Evolutionary conservation across 768 basidiomycete species (phyloP), one percentile per base, ranked within the genome.

Genomic region (Agaricus sinodeliciosus): DNA sequence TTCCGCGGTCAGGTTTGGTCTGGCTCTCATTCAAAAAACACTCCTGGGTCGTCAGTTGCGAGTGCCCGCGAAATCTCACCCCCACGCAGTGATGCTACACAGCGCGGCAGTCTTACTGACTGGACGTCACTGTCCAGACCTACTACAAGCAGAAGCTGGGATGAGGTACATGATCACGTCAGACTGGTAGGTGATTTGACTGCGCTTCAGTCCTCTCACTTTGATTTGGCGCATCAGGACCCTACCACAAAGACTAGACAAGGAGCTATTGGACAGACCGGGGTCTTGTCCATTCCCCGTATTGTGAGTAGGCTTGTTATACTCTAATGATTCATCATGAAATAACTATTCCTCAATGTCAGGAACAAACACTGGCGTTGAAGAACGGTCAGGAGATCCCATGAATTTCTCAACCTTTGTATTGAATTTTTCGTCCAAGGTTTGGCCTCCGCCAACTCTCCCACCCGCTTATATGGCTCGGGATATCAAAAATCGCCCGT

Each of bases 21-120:
- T 46, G 69, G 77, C 72, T 71, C 26, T 75, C 81, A 3, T 76
- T 72, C 51, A 60, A 74, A 81, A 57, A 84, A 84, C 58, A 69
- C 81, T 18, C 85, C 85, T 5, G 73, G 76, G 35, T 84, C 84
- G 35, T 85, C 84, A 4, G 76, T 72, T 16, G 63, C 79, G 15
- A 80, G 81, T 59, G 66, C 69, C 16, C 73, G 70, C 12, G 83
- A 84, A 25, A 58, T 76, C 16, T 67, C 75, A 9, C 65, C 74
- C 28, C 67, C 69, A 7, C 74, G 75, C 51, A 60, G 65, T 12
- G 82, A 83, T 52, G 57, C 69, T 39, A 64, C 63, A 49, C 81
- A 76, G 57, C 79, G 77, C 45, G 59, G 73, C 18, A 73, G 68
- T 54, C 62, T 78, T 16, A 67, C 64, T 4, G 83, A 84, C 44